Evolutionary conservation across 139 green algal species (phyloP), one percentile per base, ranked within the genome.

Genomic region (Chlorella vulgaris): DNA sequence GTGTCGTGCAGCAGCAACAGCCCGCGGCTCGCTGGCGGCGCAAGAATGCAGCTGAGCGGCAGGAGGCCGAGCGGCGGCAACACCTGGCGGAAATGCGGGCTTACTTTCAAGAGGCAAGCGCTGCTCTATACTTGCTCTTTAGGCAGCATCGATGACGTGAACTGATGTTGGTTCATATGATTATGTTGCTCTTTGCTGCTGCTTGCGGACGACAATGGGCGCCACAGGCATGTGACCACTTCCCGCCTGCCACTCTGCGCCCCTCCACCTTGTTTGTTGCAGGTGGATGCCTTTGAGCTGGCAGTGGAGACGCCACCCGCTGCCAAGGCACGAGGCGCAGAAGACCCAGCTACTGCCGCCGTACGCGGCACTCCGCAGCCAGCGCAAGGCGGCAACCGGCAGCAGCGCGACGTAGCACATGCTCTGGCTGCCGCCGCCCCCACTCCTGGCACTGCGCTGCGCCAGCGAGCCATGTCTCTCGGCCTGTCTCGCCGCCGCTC

Each of bases 251-350:
- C 75, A 38, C n/a, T 13, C 50, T 24, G 50, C 35, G 35, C 76
- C 24, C 24, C 24, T 26, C 0, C 66, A 36, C 4, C 43, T 47
- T n/a, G 8, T 35, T 47, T 18, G 6, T n/a, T 80, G 7, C 69
- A 93, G 86, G 88, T 93, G 42, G 89, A 93, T 38, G 68, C 83
- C 22, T 92, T 90, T 84, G 80, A 93, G 67, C 77, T 93, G 63
- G 51, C 73, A 26, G 86, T 87, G 39, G 89, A 93, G 74, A 91
- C 81, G 15, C 86, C 76, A 21, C 71, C 68, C 15, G 73, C 74
- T 60, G 47, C 71, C 24, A 65, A 43, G 15, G 22, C 39, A 2
- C 22, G 31, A n/a, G n/a, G n/a, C 29, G 36, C 10, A 18, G 7
- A 60, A 19, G 39, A 15, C 39, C 26, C n/a, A 28, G n/a, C 53